Percentiles rank a stretch among this genome's conserved stretches.
Conservation (phyloP, 352 stramenopile genomes). For the Blastocystis sp. region DNA sequence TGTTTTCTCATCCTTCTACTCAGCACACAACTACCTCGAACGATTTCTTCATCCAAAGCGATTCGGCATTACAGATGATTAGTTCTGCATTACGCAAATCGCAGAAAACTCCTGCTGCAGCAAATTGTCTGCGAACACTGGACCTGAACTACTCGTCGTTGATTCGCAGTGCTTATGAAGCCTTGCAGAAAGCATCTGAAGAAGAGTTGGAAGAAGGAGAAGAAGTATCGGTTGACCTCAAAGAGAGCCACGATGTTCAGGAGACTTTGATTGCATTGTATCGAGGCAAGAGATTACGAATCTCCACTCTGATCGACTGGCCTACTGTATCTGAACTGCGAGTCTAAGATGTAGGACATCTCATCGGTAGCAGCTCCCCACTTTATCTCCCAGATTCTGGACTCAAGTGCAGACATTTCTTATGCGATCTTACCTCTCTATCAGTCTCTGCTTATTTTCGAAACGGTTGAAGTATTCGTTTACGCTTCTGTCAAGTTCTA, state of each 20-base stretch:
- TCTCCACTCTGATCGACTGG: not conserved
- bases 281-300: not conserved
- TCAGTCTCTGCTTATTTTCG: not conserved
- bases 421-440: constrained; percentile 15
- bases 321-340: not conserved
- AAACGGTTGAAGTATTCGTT: not conserved
- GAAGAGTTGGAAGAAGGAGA: not conserved
- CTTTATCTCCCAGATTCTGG: constrained; percentile 23
- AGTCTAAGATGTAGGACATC: not conserved
- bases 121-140: not conserved
- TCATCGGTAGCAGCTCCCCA: not conserved
- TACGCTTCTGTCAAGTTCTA: not conserved
- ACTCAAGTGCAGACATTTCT: not conserved
- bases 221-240: not conserved
- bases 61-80: not conserved
- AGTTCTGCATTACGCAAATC: not conserved
- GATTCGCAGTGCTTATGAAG: not conserved
- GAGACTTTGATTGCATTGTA: not conserved
- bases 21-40: not conserved
- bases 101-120: not conserved
- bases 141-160: constrained; percentile 33
- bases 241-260: not conserved
- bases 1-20: not conserved
- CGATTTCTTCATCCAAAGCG: not conserved
- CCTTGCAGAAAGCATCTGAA: not conserved